A percentile compares a stretch with the other conserved stretches of the same genome.
Conservation (phyloP, 257 asterid species). For the Cinchona pubescens region DNA sequence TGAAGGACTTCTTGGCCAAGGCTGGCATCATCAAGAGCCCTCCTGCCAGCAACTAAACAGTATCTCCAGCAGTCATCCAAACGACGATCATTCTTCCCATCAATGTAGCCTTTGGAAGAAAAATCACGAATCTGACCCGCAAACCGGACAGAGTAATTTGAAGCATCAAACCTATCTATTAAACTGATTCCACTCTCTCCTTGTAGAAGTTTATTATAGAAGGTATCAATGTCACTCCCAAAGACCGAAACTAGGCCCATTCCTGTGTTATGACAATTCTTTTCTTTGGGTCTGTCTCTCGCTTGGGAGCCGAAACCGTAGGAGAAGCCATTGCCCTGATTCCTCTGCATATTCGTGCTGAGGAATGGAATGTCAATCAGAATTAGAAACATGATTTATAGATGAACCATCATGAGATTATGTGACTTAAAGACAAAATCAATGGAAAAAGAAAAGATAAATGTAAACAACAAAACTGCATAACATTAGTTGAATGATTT, state of each 20-base stretch:
- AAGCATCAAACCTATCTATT: conserved; percentile 50
- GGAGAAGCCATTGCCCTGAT: conserved; percentile 40
- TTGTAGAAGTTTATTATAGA: conserved; percentile 39
- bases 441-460: not conserved
- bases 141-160: conserved; percentile 38
- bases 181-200: conserved; percentile 53
- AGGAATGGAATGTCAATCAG: not conserved
- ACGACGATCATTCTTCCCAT: conserved; percentile 44
- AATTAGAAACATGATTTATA: not conserved
- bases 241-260: conserved; percentile 62
- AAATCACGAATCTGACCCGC: conserved; percentile 50
- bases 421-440: not conserved
- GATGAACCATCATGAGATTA: not conserved
- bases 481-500: not conserved
- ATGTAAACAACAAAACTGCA: not conserved
- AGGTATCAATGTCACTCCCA: conserved; percentile 42
- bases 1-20: conserved; percentile 39
- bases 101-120: conserved; percentile 46
- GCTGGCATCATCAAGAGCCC: conserved; percentile 49
- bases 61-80: conserved; percentile 57
- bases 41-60: conserved; percentile 54
- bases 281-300: conserved; percentile 51
- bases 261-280: conserved; percentile 53
- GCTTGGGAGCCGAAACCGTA: conserved; percentile 41
- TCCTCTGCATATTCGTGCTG: conserved; percentile 29